Conservation (phyloP, 2,329 filamentous ascomycete genomes). For the Nakataea oryzae region DNA sequence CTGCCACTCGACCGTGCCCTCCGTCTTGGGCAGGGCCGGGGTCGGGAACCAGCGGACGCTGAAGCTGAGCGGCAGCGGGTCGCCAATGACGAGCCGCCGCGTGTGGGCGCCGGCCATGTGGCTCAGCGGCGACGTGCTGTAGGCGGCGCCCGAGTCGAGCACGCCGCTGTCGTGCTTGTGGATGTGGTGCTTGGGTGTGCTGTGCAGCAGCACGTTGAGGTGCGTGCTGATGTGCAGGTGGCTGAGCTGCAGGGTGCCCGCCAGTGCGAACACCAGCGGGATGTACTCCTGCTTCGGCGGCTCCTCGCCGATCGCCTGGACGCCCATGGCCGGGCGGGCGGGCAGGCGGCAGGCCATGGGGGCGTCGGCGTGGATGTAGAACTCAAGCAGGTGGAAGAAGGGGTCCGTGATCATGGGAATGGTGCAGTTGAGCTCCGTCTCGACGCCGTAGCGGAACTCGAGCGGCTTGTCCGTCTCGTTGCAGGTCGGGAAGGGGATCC, state of each 20-base stretch:
- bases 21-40: constrained; percentile 57
- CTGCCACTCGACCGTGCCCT: constrained; percentile 54
- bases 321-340: constrained; percentile 53
- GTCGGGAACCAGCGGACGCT: constrained; percentile 81
- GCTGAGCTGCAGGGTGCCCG: constrained; percentile 77
- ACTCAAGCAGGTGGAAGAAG: constrained; percentile 85
- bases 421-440: constrained; percentile 75
- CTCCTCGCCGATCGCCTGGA: constrained; percentile 43
- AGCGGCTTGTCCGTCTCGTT: constrained; percentile 78
- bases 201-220: constrained; percentile 80
- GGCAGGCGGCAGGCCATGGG: constrained; percentile 87
- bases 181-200: constrained; percentile 49
- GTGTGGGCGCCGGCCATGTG: constrained; percentile 36
- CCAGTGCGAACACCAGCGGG: constrained; percentile 78
- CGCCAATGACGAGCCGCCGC: constrained; percentile 73
- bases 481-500: constrained; percentile 83
- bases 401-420: constrained; percentile 66
- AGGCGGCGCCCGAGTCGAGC: constrained; percentile 78
- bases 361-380: constrained; percentile 95
- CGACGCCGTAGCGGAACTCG: constrained; percentile 76
- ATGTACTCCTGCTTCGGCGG: constrained; percentile 53
- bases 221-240: constrained; percentile 86
- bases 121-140: constrained; percentile 65
- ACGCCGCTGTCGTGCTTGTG: constrained; percentile 60
- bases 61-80: constrained; percentile 68